These are phyloP conservation scores for Leccinum subtestaceum DNA, from an alignment of 768 basidiomycete species.

Conservation along the genomic window DNA sequence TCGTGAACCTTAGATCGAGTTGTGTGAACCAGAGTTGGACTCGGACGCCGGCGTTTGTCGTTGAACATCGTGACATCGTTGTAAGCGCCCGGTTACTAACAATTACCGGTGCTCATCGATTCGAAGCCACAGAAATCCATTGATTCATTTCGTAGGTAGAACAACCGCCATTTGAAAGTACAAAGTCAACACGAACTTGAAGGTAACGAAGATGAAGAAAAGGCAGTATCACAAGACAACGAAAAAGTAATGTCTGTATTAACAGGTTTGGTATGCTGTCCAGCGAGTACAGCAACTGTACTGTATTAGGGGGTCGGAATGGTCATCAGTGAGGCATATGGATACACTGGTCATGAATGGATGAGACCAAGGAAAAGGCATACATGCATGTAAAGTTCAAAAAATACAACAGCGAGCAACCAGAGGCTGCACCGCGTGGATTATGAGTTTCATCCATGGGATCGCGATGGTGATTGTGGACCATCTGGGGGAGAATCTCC, in stretches of 20 bases:
- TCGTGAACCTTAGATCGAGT: not conserved
- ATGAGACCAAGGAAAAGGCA: conserved; percentile 1
- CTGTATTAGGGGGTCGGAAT: conserved; percentile 17
- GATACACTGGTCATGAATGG: conserved; percentile 28
- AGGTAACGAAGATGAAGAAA: not conserved
- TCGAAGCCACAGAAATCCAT: not conserved
- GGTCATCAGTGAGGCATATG: conserved; percentile 26
- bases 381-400: conserved; percentile 16
- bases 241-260: conserved; percentile 20
- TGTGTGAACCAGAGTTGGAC: not conserved
- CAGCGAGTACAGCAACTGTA: conserved; percentile 25
- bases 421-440: not conserved
- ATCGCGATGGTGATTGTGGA: conserved; percentile 26
- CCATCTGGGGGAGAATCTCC: conserved; percentile 35
- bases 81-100: conserved; percentile 9
- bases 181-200: conserved; percentile 2
- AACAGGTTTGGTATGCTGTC: conserved; percentile 28
- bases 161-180: conserved; percentile 6
- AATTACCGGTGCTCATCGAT: conserved; percentile 1
- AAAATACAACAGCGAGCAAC: conserved; percentile 12
- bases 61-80: not conserved
- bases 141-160: conserved; percentile 9
- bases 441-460: conserved; percentile 16
- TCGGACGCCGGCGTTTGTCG: not conserved
- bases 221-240: conserved; percentile 3